Conservation (phyloP, 306 rosid species). For the Cucurbita ficifolia region DNA sequence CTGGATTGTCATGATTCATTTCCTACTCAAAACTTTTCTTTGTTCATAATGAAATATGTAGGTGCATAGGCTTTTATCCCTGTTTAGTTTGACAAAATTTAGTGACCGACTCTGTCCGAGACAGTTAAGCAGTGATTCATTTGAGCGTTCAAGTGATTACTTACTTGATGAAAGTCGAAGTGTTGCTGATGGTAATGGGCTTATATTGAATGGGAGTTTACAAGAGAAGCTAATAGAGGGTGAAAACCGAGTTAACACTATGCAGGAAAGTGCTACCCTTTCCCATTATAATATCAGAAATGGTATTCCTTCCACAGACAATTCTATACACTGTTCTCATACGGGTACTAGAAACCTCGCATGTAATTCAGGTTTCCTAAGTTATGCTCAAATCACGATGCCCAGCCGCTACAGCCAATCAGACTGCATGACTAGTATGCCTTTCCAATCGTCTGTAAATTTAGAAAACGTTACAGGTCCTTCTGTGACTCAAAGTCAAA, state of each 20-base stretch:
- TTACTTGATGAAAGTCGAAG: constrained; percentile 8
- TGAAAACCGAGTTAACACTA: neutral
- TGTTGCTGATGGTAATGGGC: constrained; percentile 1
- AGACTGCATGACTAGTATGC: constrained; percentile 8
- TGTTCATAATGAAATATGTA: constrained; percentile 9
- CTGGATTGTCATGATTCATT: constrained; percentile 5
- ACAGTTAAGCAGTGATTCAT: neutral
- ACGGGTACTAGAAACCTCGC: neutral
- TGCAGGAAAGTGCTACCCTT: neutral
- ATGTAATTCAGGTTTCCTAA: constrained; percentile 4
- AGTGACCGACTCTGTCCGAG: constrained; percentile 18
- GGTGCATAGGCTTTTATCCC: constrained; percentile 27
- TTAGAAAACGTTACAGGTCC: constrained; percentile 8
- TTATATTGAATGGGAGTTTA: neutral
- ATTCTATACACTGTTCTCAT: neutral
- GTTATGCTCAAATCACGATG: constrained; percentile 4
- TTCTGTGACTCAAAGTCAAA: constrained; percentile 9
- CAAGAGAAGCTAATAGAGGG: neutral
- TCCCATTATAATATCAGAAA: constrained; percentile 7
- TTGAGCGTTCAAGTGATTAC: neutral
- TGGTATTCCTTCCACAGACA: constrained; percentile 3
- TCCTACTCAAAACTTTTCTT: neutral
- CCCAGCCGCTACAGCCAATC: neutral
- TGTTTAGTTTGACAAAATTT: constrained; percentile 28
- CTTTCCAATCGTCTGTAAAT: neutral